Percentiles rank a stretch among this genome's conserved stretches.
Evolutionary conservation across 176 grass and related monocot genomes (phyloP).

Genomic region (Tillandsia fasciculata): DNA sequence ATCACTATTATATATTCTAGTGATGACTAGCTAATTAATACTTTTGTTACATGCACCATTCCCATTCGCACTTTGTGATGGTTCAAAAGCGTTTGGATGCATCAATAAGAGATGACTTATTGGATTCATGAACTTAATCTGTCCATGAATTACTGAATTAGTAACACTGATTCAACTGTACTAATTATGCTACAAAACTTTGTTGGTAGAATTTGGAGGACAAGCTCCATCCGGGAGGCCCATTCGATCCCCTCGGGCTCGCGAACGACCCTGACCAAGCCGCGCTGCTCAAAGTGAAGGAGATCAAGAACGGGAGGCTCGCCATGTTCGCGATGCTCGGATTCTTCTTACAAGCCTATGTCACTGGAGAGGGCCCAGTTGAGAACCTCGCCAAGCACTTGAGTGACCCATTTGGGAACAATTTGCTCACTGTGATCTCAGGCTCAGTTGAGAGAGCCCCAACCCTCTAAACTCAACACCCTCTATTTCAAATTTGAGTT

Average conservation of each 20-base stretch:
- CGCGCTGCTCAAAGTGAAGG: constrained; percentile 92
- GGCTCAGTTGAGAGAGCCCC: constrained; percentile 72
- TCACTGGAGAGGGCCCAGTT: constrained; percentile 90
- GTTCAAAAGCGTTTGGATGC: too few species aligned
- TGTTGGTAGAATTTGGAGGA: constrained; percentile 63
- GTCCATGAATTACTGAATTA: too few species aligned
- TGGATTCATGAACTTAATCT: too few species aligned
- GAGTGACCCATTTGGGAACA: constrained; percentile 97
- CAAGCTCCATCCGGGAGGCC: constrained; percentile 82
- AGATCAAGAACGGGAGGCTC: constrained; percentile 95
- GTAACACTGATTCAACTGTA: too few species aligned
- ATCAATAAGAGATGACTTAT: too few species aligned
- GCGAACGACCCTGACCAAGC: constrained; percentile 85
- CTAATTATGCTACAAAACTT: not conserved
- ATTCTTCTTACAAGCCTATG: constrained; percentile 97
- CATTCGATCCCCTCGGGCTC: constrained; percentile 74
- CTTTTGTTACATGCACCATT: too few species aligned
- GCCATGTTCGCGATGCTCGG: constrained; percentile 96
- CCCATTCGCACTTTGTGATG: too few species aligned
- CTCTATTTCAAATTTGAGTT: not conserved
- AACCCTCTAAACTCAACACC: constrained; percentile 45
- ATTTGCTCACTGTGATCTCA: constrained; percentile 98
- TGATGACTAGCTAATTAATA: too few species aligned
- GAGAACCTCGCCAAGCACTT: constrained; percentile 90
- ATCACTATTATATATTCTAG: too few species aligned